Base-by-base conservation (phyloP, 345 rosid species). In the Heritiera fomes region DNA sequence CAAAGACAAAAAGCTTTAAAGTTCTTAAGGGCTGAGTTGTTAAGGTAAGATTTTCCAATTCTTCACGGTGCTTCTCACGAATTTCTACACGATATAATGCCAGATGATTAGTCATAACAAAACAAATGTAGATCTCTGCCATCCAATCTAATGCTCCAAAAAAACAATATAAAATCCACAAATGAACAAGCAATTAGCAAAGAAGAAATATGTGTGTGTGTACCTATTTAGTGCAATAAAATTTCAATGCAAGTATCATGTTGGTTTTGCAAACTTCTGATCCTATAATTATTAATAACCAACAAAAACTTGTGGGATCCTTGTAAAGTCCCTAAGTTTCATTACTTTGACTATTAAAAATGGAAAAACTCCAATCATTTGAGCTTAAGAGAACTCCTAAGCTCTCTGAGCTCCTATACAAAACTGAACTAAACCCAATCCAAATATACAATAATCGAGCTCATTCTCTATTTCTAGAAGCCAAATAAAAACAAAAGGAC, bases 11-110 rank as follows among this genome's bases (percentile, higher is more conserved):
- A 52, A 87, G 84, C 85, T 86, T 95, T 68, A 89, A 80, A 0
- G 98, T 95, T 83, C 83, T 93, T 10, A 93, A 66, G 62, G 98
- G 97, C 81, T 93, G 98, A 1, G 89, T 79, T 17, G 89, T 87
- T 74, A 93, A 72, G 41, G 93, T 88, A 66, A 93, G 82, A 64
- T 84, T 87, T 70, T 88, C 89, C 46, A 91, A 82, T 72, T 89
- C 91, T 40, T 78, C 84, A 71, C 53, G 86, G 62, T 89, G 91
- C 82, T 78, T 87, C 77, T 82, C 80, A 20, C 69, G 82, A 62
- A 80, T 78, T 69, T 67, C 92, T 91, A 88, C 73, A 81, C 78
- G 72, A 74, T 7, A 11, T 5, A 73, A 55, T 6, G 45, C 9
- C n/a, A 32, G 43, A 63, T 32, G 3, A 63, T 32, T 63, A 63